Base-by-base conservation (phyloP, 768 basidiomycete species). In the Dentipellis sp. region DNA sequence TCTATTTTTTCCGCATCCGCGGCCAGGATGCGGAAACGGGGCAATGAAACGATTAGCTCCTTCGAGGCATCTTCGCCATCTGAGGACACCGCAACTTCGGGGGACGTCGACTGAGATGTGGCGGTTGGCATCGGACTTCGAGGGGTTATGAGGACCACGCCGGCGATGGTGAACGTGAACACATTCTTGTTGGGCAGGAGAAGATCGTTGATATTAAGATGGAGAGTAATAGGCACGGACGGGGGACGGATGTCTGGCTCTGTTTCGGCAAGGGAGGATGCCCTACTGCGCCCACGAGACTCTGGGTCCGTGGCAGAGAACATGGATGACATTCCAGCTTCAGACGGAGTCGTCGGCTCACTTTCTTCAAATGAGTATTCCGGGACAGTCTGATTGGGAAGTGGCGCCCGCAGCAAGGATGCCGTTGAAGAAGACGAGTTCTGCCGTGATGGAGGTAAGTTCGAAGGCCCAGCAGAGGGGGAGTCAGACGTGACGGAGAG, bases 151-250 rank as follows among this genome's bases (percentile, higher is more conserved):
- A 90, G 71, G 46, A 91, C 73, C 7, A 77, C 82, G 6, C 88
- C 88, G 10, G 76, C 74, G 48, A 91, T 78, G 10, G 72, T 77
- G 67, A 91, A 88, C 5, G 76, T 77, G 63, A 91, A 84, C 14
- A 72, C 62, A 57, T 82, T 83, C 68, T 83, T 86, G 29, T 76
- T 70, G 9, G 87, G 80, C 2, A 82, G 78, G 22, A 81, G 73
- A 7, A 91, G 72, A 42, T 91, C 86, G 61, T 88, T 87, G 75
- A 91, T 88, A 64, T 91, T 89, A 57, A 92, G 61, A 65, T 90
- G 88, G 9, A 91, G 69, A 0, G 86, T 88, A 47, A 92, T 75
- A 2, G 86, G 83, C 12, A 75, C 77, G 1, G 88, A 88, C 10
- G 79, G 74, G 35, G 56, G 65, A 11, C 58, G 55, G 12, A 54